Percentiles rank a stretch among this genome's conserved stretches.
Evolutionary conservation across 2,329 filamentous ascomycete species (phyloP).

Genomic region (Calonectria montana): DNA sequence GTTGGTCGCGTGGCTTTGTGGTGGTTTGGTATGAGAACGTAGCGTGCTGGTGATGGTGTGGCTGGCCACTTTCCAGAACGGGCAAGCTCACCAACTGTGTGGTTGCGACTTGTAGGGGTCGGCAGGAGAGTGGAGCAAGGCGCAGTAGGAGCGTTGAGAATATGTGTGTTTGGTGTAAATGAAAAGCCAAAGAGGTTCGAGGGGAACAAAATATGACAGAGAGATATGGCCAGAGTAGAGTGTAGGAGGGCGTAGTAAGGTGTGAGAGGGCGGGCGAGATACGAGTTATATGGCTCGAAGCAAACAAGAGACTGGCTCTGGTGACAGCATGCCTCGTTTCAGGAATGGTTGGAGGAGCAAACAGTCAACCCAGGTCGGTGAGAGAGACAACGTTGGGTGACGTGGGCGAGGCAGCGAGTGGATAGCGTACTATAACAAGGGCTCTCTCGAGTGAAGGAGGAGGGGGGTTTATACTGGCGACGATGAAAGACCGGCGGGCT

Average conservation of each 20-base stretch:
- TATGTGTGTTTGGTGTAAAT: constrained; percentile 3
- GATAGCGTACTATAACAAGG: neutral
- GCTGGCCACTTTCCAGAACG: constrained; percentile 21
- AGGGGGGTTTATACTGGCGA: constrained; percentile 18
- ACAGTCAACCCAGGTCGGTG: neutral
- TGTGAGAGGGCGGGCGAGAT: neutral
- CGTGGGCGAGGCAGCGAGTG: neutral
- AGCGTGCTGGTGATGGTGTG: constrained; percentile 7
- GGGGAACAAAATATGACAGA: neutral
- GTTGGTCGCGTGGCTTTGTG: constrained; percentile 3
- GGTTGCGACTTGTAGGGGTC: constrained; percentile 13
- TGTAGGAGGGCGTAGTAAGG: neutral
- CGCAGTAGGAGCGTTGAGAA: neutral
- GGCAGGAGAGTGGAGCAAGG: constrained; percentile 10
- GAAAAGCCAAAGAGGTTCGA: neutral
- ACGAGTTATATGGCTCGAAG: neutral
- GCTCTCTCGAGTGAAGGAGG: neutral
- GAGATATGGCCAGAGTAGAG: neutral
- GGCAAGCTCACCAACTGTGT: constrained; percentile 27
- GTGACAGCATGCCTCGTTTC: constrained; percentile 5
- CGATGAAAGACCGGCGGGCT: constrained; percentile 21
- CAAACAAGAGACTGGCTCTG: constrained; percentile 2
- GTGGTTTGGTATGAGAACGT: neutral
- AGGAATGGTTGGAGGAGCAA: neutral
- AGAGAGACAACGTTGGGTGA: neutral